Evolutionary conservation across 768 basidiomycete species (phyloP), one percentile per base, ranked within the genome.

Genomic region (Phylloporus scabripes): DNA sequence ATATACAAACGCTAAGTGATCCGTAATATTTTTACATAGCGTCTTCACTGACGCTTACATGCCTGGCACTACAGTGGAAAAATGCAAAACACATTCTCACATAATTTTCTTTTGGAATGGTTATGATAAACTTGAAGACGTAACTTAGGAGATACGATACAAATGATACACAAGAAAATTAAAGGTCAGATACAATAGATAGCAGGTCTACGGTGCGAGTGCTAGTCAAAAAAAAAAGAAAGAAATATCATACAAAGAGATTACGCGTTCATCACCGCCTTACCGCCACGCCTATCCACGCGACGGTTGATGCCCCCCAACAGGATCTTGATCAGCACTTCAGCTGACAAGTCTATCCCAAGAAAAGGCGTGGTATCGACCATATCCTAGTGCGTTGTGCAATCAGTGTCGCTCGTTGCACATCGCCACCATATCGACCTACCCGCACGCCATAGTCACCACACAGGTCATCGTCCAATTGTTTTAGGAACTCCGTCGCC

Each of bases 341-440:
- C 74, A 0, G 73, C 72, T 33, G 61, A 73, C 51, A 85, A 54
- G 24, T 68, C 46, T 7, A 72, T 65, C 10, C 69, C 73, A 6
- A 64, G 60, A 54, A 74, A 84, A 4, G 77, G 77, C 0, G 81
- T 82, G 3, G 82, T 85, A 57, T 87, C 85, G 0, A 87, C 82
- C 20, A 87, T 87, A 57, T 87, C 85, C 73, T 82, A 28, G 14
- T 1, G n/a, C 4, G 49, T 45, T 12, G 31, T 4, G 4, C 10
- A 33, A 37, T 47, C 4, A 52, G 26, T 28, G 32, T 49, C 24
- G 46, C 1, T 24, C 7, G 18, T 31, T 4, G 3, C 9, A 2
- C 20, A 9, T 18, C 12, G 2, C 1, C 17, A 6, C 43, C 3
- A 33, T 8, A 0, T 20, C 9, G 2, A 42, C 72, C 56, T 53